Conservation (phyloP, 129 eudicot species). For the Lactuca saligna region DNA sequence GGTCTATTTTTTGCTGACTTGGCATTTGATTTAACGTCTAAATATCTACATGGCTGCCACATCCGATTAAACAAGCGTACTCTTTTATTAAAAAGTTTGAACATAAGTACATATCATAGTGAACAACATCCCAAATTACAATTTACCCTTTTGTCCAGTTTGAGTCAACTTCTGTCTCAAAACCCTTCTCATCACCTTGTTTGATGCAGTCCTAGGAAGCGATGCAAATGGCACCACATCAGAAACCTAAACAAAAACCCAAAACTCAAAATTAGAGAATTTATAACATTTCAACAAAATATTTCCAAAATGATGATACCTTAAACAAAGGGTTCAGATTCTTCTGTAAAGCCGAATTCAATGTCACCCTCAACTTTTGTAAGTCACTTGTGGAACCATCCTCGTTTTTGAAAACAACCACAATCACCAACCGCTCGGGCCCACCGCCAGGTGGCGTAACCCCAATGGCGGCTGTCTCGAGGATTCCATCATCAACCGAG, state of each 20-base stretch:
- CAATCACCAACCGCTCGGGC: constrained; percentile 80
- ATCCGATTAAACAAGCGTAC: background rate
- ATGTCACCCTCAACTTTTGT: constrained; percentile 39
- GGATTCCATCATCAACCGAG: constrained; percentile 46
- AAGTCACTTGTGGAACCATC: constrained; percentile 33
- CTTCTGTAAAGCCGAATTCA: constrained; percentile 73
- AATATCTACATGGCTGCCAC: background rate
- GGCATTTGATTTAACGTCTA: background rate
- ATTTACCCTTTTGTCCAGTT: constrained; percentile 42
- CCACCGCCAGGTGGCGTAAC: constrained; percentile 84
- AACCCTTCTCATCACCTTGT: constrained; percentile 95
- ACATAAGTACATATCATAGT: background rate
- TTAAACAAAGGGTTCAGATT: constrained; percentile 82
- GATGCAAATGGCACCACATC: constrained; percentile 51
- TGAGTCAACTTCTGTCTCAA: constrained; percentile 62
- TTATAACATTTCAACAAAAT: constrained; percentile 9
- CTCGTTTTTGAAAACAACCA: constrained; percentile 64
- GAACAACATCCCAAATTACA: constrained; percentile 32
- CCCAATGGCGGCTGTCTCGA: constrained; percentile 94
- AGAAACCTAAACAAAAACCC: constrained; percentile 50
- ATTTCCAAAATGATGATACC: constrained; percentile 42
- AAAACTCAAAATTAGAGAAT: constrained; percentile 16
- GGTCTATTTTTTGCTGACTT: background rate
- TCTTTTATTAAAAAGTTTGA: background rate
- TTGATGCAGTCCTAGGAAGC: constrained; percentile 96